A percentile compares a stretch with the other conserved stretches of the same genome.
phyloP scores from a whole-genome alignment of 1,139 yeast genomes.

The Scheffersomyces cryptocercus region DNA sequence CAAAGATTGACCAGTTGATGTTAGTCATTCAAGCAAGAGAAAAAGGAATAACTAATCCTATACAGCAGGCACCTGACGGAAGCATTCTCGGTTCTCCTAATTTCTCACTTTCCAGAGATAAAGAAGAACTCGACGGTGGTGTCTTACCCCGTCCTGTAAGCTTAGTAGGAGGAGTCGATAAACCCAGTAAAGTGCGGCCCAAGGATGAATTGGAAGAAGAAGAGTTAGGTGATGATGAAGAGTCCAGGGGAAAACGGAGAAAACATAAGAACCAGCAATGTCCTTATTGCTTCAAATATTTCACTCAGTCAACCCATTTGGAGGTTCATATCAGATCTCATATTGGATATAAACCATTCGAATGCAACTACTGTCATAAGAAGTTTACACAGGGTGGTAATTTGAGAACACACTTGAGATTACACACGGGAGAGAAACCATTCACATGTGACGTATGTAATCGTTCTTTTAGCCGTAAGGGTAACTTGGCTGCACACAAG shows the following conservation, averaged over 20 bases:
- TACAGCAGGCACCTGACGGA: slow-evolving; percentile 66
- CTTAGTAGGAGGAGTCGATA: slow-evolving; percentile 82
- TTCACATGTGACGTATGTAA: slow-evolving; percentile 74
- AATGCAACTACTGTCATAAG: slow-evolving; percentile 77
- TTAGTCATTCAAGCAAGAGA: slow-evolving; percentile 85
- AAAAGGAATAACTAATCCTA: slow-evolving; percentile 63
- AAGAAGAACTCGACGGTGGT: slow-evolving; percentile 24
- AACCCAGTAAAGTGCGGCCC: slow-evolving; percentile 42
- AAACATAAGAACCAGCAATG: slow-evolving; percentile 62
- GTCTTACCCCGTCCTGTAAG: slow-evolving; percentile 63
- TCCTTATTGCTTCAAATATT: slow-evolving; percentile 65
- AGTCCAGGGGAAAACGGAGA: slow-evolving; percentile 29
- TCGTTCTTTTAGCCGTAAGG: slow-evolving; percentile 80
- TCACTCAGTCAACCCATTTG: slow-evolving; percentile 74
- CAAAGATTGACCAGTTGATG: slow-evolving; percentile 89
- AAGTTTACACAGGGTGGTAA: slow-evolving; percentile 92
- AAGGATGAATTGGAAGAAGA: slow-evolving; percentile 17
- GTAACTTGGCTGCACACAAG: slow-evolving; percentile 84
- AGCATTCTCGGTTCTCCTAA: slow-evolving; percentile 38
- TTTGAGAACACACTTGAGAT: slow-evolving; percentile 78
- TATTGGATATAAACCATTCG: slow-evolving; percentile 76
- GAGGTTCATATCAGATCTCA: slow-evolving; percentile 81
- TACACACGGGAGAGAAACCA: slow-evolving; percentile 93
- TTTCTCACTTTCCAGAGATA: slow-evolving; percentile 14
- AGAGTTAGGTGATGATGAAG: slow-evolving; percentile 20